These are phyloP conservation scores for Nemophila menziesii DNA, from an alignment of 257 asterid genomes.

Conservation along the genomic window DNA sequence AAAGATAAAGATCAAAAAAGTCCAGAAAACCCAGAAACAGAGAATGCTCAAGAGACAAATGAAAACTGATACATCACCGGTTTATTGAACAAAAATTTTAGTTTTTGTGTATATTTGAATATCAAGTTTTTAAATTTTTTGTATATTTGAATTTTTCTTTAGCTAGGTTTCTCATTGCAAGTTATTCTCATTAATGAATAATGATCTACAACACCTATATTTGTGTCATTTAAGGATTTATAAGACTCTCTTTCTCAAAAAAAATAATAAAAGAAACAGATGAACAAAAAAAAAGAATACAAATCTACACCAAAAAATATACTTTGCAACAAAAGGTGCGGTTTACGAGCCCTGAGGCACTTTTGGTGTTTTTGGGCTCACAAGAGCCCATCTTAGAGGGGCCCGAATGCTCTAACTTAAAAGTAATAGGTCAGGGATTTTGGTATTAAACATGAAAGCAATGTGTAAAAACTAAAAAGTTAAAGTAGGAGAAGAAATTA, in stretches of 20 bases:
- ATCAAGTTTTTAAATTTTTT: not conserved
- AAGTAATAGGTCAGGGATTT: too few relatives aligned
- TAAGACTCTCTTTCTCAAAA: too few relatives aligned
- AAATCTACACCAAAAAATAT: not conserved
- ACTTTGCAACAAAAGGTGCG: not conserved
- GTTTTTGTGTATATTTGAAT: not conserved
- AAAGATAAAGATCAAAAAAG: conserved; percentile 10
- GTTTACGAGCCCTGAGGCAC: too few relatives aligned
- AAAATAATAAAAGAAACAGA: too few relatives aligned
- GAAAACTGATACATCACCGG: conserved; percentile 11
- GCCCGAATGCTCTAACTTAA: too few relatives aligned
- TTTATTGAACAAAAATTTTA: conserved; percentile 23
- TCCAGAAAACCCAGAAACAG: conserved; percentile 9
- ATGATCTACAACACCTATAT: too few relatives aligned
- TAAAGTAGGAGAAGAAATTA: not conserved
- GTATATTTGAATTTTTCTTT: not conserved
- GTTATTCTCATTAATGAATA: too few relatives aligned
- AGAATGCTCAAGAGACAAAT: conserved; percentile 18
- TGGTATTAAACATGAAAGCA: not conserved
- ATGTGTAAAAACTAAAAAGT: not conserved
- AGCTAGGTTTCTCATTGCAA: not conserved
- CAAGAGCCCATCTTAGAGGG: too few relatives aligned
- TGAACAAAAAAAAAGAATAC: not conserved
- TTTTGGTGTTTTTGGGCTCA: too few relatives aligned
- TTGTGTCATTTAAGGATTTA: too few relatives aligned